Conservation (phyloP, 2,329 filamentous ascomycete species). For the Metarhizium robertsii region DNA sequence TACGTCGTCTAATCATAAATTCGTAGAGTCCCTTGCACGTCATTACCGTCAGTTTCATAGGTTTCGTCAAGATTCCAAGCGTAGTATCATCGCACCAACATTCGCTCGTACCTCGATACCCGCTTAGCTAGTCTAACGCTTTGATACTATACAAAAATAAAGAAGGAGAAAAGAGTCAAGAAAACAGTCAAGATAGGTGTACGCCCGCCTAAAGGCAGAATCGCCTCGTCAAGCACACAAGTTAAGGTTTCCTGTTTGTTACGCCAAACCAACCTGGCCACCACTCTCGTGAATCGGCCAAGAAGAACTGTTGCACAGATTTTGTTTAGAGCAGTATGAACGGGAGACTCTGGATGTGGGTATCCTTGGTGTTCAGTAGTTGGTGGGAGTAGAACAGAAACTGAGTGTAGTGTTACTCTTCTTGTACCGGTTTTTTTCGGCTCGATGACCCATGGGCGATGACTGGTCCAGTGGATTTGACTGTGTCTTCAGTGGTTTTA, state of each 20-base stretch:
- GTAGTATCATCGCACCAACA: not conserved
- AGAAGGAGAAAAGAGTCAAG: not conserved
- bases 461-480: not conserved
- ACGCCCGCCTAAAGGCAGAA: not conserved
- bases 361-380: not conserved
- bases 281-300: not conserved
- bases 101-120: not conserved
- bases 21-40: not conserved
- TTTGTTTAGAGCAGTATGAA: not conserved
- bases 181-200: not conserved
- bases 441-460: constrained; percentile 5
- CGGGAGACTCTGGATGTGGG: not conserved
- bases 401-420: not conserved
- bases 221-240: not conserved
- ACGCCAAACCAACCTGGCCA: not conserved
- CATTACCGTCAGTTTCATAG: not conserved
- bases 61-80: not conserved
- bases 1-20: not conserved
- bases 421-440: not conserved
- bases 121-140: not conserved
- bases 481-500: not conserved
- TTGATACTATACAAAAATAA: not conserved
- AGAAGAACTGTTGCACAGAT: not conserved
- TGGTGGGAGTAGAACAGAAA: not conserved
- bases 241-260: not conserved